These are phyloP conservation scores for Coleophoma cylindrospora DNA, from an alignment of 2,329 filamentous ascomycete genomes.

Conservation along the genomic window DNA sequence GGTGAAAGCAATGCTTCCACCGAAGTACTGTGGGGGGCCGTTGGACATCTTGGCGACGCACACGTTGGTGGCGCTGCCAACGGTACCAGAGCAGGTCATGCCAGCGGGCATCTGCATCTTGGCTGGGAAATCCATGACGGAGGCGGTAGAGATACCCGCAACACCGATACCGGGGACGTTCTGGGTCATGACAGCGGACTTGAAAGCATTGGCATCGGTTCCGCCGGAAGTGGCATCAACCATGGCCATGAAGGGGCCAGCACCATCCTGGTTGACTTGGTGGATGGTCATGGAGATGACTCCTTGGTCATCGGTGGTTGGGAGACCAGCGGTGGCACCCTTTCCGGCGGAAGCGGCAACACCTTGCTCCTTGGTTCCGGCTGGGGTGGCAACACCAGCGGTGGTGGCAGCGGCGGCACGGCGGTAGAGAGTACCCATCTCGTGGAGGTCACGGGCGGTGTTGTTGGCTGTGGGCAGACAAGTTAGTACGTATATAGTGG, in stretches of 20 bases:
- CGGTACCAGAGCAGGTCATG: constrained; percentile 55
- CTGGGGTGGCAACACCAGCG: constrained; percentile 39
- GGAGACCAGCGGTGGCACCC: constrained; percentile 47
- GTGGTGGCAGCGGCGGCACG: constrained; percentile 36
- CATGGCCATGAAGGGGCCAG: constrained; percentile 51
- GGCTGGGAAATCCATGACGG: constrained; percentile 53
- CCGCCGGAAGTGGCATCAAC: constrained; percentile 58
- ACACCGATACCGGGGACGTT: constrained; percentile 51
- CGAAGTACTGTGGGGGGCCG: constrained; percentile 53
- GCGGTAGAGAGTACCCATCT: constrained; percentile 62
- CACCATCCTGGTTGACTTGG: constrained; percentile 65
- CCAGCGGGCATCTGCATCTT: constrained; percentile 57
- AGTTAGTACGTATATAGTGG: no score
- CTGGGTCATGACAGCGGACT: constrained; percentile 48
- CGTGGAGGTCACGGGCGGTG: constrained; percentile 28
- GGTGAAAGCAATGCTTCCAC: constrained; percentile 58
- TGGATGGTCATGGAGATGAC: constrained; percentile 56
- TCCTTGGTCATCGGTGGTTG: constrained; percentile 52
- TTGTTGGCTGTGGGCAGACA: constrained; percentile 3
- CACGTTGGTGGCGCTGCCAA: constrained; percentile 53
- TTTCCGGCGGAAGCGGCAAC: constrained; percentile 46
- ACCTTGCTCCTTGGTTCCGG: constrained; percentile 39
- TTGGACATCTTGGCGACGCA: constrained; percentile 60
- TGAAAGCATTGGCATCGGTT: constrained; percentile 50
- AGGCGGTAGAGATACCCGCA: constrained; percentile 48